Evolutionary conservation across 2,329 filamentous ascomycete species (phyloP), one percentile per base, ranked within the genome.

Genomic region (Penicillium sp.): DNA sequence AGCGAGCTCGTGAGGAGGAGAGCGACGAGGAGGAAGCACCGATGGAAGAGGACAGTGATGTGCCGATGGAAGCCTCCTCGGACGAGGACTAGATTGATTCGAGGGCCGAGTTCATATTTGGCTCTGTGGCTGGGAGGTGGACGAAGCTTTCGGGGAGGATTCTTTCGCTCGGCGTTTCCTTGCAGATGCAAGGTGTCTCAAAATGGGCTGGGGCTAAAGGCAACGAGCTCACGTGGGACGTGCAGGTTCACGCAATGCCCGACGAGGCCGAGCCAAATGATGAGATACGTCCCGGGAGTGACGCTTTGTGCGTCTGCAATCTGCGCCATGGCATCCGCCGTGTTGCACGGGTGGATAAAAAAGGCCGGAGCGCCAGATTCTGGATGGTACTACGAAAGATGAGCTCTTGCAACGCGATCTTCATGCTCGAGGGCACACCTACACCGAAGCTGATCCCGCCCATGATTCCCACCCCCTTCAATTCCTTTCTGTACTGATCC

Each of bases 271-370:
- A 96, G 76, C 90, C 91, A 97, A 45, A 89, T 72, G 70, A 89
- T 79, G 62, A 97, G 76, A 73, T 97, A 97, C 59, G 84, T 76
- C 60, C 83, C 66, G 5, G 74, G 67, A 14, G 58, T 69, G 36
- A 74, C 54, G n/a, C 60, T 52, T 46, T 57, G 57, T 40, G 60
- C 59, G 11, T 67, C 61, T 57, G 78, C 71, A 60, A 89, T 82
- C 42, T 73, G 74, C 57, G 75, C 74, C 78, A 97, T 86, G 42
- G 87, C 86, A 55, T 91, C 85, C 46, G 86, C 86, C 7, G 93
- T 87, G 65, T 87, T 81, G 70, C 93, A 97, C 20, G 93, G 91
- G 71, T 98, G 93, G 58, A 97, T 78, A 69, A 95, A 96, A 69
- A 91, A 96, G 40, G 82, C 80, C 32, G 89, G 88, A 48, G 84